Evolutionary conservation across 2,329 filamentous ascomycete genomes (phyloP).

Genomic region (Phialocephala sp.): DNA sequence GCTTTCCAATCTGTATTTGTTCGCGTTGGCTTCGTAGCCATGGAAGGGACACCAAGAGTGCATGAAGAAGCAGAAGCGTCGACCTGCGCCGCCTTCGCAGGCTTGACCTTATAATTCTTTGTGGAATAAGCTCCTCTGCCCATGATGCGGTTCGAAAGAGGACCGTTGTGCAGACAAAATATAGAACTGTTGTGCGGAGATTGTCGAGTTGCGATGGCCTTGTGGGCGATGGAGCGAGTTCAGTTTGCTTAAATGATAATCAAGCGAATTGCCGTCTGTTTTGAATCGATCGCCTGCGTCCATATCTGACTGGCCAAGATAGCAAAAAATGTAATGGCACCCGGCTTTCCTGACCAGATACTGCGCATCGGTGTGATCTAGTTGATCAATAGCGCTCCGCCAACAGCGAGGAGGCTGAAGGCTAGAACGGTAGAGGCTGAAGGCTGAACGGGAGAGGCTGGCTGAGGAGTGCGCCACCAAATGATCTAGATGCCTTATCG

Average conservation of each 20-base stretch:
- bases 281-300: not conserved
- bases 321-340: not conserved
- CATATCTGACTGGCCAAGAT: not conserved
- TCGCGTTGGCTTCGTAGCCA: not conserved
- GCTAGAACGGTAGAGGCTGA: not conserved
- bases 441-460: not conserved
- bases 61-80: not conserved
- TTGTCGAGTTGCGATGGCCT: not conserved
- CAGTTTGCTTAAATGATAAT: not conserved
- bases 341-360: not conserved
- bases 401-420: not conserved
- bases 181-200: not conserved
- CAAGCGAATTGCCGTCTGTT: not conserved
- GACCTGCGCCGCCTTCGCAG: not conserved
- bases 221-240: not conserved
- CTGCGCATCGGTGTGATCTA: not conserved
- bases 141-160: slow-evolving; percentile 2
- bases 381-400: not conserved
- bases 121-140: not conserved
- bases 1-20: not conserved
- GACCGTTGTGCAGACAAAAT: not conserved
- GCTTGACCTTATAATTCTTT: not conserved
- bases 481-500: not conserved
- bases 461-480: not conserved
- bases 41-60: not conserved